A percentile compares a stretch with the other conserved stretches of the same genome.
These are phyloP conservation scores for Saccharum spontaneum DNA, from an alignment of 176 grass and related monocot genomes.

Conservation along the genomic window DNA sequence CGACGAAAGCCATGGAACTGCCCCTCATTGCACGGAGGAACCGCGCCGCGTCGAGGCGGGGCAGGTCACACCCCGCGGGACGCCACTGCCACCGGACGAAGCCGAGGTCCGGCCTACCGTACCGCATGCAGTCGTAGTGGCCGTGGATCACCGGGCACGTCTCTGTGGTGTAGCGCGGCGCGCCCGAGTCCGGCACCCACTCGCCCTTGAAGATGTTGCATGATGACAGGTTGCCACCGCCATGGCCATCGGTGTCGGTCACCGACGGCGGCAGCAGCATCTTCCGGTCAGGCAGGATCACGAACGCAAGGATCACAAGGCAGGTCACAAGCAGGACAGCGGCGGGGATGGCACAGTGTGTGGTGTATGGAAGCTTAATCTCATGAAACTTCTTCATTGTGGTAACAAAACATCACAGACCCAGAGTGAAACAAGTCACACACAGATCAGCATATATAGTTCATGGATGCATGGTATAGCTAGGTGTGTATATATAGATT, in stretches of 20 bases:
- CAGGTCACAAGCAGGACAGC: constrained; percentile 7
- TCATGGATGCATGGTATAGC: background rate
- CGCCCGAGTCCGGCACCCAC: constrained; percentile 40
- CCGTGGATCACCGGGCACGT: constrained; percentile 60
- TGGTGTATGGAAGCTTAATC: background rate
- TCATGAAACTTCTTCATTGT: constrained; percentile 31
- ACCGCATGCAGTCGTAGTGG: constrained; percentile 58
- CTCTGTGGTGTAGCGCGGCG: constrained; percentile 44
- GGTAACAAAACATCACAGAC: background rate
- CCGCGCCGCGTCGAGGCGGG: constrained; percentile 28
- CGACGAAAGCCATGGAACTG: constrained; percentile 60
- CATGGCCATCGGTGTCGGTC: background rate
- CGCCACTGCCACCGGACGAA: constrained; percentile 58
- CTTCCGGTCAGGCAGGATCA: background rate
- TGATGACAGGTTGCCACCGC: background rate
- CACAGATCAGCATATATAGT: no score
- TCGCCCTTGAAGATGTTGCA: constrained; percentile 47
- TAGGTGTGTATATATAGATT: background rate
- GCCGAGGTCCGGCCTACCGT: constrained; percentile 53
- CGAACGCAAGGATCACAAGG: constrained; percentile 13
- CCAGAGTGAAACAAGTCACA: background rate
- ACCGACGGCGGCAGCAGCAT: background rate
- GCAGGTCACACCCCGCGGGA: constrained; percentile 46
- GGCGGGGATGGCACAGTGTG: background rate
- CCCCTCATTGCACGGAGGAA: constrained; percentile 38